These are phyloP conservation scores for Xanthoparmelia taractica DNA, from an alignment of 495 filamentous ascomycete species.

Conservation along the genomic window DNA sequence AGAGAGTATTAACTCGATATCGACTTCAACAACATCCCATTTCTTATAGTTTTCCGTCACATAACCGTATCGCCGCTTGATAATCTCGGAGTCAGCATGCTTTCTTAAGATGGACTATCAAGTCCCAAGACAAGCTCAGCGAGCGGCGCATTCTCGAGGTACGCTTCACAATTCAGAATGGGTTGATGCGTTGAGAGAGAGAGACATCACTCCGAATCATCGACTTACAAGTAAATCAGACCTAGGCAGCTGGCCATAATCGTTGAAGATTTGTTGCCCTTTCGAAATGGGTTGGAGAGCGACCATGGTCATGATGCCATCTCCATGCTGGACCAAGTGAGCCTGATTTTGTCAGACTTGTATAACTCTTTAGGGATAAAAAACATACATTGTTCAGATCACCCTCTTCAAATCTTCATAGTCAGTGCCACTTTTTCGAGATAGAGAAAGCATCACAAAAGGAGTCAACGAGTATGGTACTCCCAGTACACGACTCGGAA, in stretches of 20 bases:
- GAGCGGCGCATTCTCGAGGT: background rate
- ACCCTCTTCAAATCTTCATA: conserved; percentile 36
- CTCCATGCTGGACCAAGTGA: conserved; percentile 63
- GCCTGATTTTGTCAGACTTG: conserved; percentile 30
- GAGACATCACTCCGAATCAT: background rate
- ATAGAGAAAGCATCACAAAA: conserved; percentile 24
- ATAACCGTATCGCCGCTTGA: conserved; percentile 71
- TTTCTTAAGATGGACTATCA: background rate
- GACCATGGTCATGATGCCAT: conserved; percentile 52
- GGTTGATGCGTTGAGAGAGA: background rate
- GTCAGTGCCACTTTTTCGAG: background rate
- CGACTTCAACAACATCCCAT: conserved; percentile 78
- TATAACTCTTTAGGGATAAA: background rate
- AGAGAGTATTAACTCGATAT: conserved; percentile 48
- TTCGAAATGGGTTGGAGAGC: conserved; percentile 51
- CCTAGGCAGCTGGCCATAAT: conserved; percentile 77
- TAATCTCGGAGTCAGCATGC: background rate
- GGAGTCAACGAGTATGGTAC: background rate
- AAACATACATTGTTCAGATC: conserved; percentile 63
- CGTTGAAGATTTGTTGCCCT: conserved; percentile 83
- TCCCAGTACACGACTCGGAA: background rate
- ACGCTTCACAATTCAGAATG: background rate
- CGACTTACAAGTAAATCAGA: conserved; percentile 56
- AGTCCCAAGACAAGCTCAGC: background rate
- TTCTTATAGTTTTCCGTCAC: conserved; percentile 65